Evolutionary conservation across 805 yeast species (phyloP).

Genomic region (Schwanniomyces sp.): DNA sequence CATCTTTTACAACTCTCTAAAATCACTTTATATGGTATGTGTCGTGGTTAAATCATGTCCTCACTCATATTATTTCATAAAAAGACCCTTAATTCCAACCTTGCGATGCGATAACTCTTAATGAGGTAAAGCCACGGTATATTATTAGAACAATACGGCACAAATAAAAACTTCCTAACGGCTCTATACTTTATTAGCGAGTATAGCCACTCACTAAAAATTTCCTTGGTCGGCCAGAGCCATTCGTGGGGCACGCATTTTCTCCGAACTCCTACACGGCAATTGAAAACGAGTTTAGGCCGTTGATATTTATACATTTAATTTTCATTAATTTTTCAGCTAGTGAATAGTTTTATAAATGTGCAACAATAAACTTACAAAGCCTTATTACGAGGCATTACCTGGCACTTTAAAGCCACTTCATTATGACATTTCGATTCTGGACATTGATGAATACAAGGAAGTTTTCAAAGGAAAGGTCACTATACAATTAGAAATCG

Average conservation of each 20-base stretch:
- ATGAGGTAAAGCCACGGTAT: too few relatives aligned
- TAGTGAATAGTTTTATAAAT: neutral
- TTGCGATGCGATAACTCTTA: too few relatives aligned
- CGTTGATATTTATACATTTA: neutral
- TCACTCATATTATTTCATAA: too few relatives aligned
- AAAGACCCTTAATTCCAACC: too few relatives aligned
- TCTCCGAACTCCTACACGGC: neutral
- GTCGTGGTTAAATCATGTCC: too few relatives aligned
- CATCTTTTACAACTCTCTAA: too few relatives aligned
- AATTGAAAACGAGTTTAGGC: neutral
- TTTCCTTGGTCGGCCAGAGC: too few relatives aligned
- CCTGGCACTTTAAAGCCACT: slow-evolving; percentile 69
- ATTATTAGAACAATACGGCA: too few relatives aligned
- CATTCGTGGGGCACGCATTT: neutral
- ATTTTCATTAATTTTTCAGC: neutral
- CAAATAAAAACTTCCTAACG: too few relatives aligned
- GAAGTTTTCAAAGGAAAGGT: slow-evolving; percentile 51
- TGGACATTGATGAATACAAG: slow-evolving; percentile 56
- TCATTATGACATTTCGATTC: slow-evolving; percentile 63
- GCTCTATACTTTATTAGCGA: too few relatives aligned
- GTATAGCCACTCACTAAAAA: too few relatives aligned
- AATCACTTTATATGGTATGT: too few relatives aligned
- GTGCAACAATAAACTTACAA: neutral
- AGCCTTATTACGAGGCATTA: slow-evolving; percentile 45
- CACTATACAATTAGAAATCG: slow-evolving; percentile 46